Evolutionary conservation across 2,329 filamentous ascomycete species (phyloP), one percentile per base, ranked within the genome.

Genomic region (Xylariaceae sp.): DNA sequence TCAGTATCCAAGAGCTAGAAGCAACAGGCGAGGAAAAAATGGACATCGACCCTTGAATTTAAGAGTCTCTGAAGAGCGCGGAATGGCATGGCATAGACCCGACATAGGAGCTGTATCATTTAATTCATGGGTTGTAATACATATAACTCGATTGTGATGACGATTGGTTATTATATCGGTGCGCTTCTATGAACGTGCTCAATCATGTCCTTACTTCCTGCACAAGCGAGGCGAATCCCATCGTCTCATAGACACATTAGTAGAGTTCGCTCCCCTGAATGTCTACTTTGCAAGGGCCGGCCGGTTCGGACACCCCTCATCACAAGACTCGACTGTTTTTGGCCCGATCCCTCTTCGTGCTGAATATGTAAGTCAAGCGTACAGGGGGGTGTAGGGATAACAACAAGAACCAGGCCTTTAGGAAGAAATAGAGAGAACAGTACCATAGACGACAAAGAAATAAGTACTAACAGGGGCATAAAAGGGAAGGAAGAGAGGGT

Each of bases 1-100:
- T 97, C 56, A 95, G 87, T 32, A 88, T 99, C 56, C 86, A 95
- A 66, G 91, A 97, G 71, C 73, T 96, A 6, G 65, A 65, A 66
- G 81, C 86, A 53, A 80, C 84, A 53, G 84, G 87, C 60, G 81
- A 81, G 48, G 85, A 88, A 69, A 78, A 76, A 69, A 88, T 88
- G 85, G 84, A 88, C 65, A 76, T 87, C 45, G 84, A 87, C 70
- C 74, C 77, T 67, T 87, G 74, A 71, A 29, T 30, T 51, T n/a
- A 34, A 34, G 32, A 34, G 8, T 7, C 8, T 32, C 8, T 32
- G n/a, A 9, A 31, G 29, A 45, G 43, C 43, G 6, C 30, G 11
- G 31, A 32, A 53, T 34, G n/a, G n/a, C 42, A 51, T 53, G 48
- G 53, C 42, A 51, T 53, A 50, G 53, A 50, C 4, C 19, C 29